Evolutionary conservation across 495 filamentous ascomycete genomes (phyloP), one percentile per base, ranked within the genome.

Genomic region (Xylaria telfairii): DNA sequence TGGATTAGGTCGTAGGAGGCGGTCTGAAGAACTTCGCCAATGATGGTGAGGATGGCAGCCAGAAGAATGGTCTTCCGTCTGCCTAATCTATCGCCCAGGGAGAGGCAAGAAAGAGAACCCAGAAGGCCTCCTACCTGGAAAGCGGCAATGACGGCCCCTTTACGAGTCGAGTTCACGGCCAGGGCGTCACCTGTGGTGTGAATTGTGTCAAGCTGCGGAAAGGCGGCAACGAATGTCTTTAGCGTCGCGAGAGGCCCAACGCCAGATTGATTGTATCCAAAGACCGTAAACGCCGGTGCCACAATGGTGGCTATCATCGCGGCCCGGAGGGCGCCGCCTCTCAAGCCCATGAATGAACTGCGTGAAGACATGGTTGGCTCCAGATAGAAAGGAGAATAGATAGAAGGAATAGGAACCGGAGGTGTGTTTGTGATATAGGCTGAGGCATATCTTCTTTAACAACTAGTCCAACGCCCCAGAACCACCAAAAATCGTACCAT

Each of bases 181-280:
- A 81, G 84, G 10, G 80, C 75, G 0, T 75, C 74, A 7, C 80
- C 81, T 13, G 72, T 71, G 9, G 81, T 82, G 73, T 83, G 77
- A 19, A 85, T 75, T 8, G 87, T 89, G 67, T 89, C 82, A 79
- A 89, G 86, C 47, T 81, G 68, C 3, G 86, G 87, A 59, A 89
- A 89, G 39, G 82, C 82, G 41, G 73, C 68, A 12, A 80, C 80
- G 73, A 85, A 88, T 44, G 71, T 64, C 21, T 72, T 65, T 19
- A 71, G 65, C 4, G 72, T 73, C 13, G 87, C 79, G n/a, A 89
- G 82, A 57, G 83, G 81, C 49, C 84, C 82, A 37, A 81, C 76
- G 41, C 83, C 83, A 39, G 83, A 82, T 71, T 86, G 81, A 67
- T 87, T 86, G 74, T 85, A 87, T 10, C 85, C 85, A 81, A 87